These are phyloP conservation scores for Colletotrichum tamarilloi DNA, from an alignment of 2,329 filamentous ascomycete species.

Conservation along the genomic window DNA sequence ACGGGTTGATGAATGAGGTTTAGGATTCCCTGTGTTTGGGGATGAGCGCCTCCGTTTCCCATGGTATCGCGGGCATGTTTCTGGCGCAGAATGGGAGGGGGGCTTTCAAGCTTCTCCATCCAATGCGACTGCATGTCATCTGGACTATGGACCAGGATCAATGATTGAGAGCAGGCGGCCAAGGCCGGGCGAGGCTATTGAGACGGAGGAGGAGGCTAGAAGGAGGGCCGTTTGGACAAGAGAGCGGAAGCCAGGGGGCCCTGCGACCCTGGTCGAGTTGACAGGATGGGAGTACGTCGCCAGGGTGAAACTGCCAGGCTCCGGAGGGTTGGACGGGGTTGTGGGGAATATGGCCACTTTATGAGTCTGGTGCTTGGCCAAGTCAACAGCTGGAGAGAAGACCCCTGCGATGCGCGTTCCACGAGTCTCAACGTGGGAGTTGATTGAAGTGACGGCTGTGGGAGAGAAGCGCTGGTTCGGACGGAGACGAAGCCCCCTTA, in stretches of 20 bases:
- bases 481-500: constrained; percentile 20
- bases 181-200: constrained; percentile 9
- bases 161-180: not conserved
- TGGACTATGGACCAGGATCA: constrained; percentile 2
- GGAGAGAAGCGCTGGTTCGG: constrained; percentile 12
- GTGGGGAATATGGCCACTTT: constrained; percentile 34
- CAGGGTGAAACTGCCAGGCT: constrained; percentile 33
- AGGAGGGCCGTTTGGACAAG: constrained; percentile 4
- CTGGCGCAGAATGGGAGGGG: constrained; percentile 1
- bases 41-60: constrained; percentile 29
- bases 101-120: constrained; percentile 23
- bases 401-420: constrained; percentile 13
- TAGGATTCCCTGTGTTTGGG: constrained; percentile 23
- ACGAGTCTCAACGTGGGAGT: constrained; percentile 21
- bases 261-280: constrained; percentile 17
- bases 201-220: not conserved
- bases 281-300: constrained; percentile 30
- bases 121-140: constrained; percentile 28
- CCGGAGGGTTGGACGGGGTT: constrained; percentile 16
- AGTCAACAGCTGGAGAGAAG: not conserved
- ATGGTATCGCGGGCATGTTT: constrained; percentile 23
- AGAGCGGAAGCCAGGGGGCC: constrained; percentile 5
- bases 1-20: not conserved
- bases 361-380: constrained; percentile 24
- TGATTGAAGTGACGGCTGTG: not conserved